phyloP scores from a whole-genome alignment of 352 stramenopile species.

The Pythium brachiatum region DNA sequence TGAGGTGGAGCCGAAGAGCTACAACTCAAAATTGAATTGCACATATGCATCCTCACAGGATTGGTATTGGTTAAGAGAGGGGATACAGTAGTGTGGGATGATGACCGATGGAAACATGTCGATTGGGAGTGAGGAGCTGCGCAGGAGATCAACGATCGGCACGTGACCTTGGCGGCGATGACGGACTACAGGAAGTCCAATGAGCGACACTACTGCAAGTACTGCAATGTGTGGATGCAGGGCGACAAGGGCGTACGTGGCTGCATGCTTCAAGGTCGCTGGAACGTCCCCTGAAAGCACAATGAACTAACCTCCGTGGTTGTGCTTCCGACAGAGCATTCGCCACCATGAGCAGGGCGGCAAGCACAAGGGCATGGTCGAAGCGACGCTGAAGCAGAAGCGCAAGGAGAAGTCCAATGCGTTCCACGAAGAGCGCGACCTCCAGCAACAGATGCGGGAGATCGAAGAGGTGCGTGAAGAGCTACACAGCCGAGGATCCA shows the following conservation, averaged over 20 bases:
- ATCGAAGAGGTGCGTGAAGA: constrained; percentile 51
- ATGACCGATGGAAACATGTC: constrained; percentile 1
- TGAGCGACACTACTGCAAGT: constrained; percentile 84
- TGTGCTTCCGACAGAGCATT: constrained; percentile 48
- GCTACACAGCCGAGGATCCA: not conserved
- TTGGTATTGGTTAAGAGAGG: constrained; percentile 7
- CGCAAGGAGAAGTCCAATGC: constrained; percentile 69
- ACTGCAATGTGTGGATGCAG: constrained; percentile 88
- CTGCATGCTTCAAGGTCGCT: not conserved
- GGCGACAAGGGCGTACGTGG: constrained; percentile 45
- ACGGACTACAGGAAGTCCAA: constrained; percentile 63
- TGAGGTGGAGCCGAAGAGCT: not conserved
- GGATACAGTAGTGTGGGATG: not conserved
- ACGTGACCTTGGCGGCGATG: constrained; percentile 34
- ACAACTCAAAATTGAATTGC: constrained; percentile 29
- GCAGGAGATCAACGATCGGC: not conserved
- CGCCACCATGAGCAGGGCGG: constrained; percentile 78
- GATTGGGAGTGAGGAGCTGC: not conserved
- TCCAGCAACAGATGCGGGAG: constrained; percentile 62
- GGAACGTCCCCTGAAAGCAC: not conserved
- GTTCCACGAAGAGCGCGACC: constrained; percentile 46
- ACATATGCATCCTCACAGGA: constrained; percentile 1
- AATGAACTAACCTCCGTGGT: not conserved
- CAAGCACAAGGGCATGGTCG: constrained; percentile 73
- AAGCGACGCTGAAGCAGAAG: constrained; percentile 69